Base-by-base conservation (phyloP, 2,329 filamentous ascomycete species). In the Trichoderma koningiopsis region DNA sequence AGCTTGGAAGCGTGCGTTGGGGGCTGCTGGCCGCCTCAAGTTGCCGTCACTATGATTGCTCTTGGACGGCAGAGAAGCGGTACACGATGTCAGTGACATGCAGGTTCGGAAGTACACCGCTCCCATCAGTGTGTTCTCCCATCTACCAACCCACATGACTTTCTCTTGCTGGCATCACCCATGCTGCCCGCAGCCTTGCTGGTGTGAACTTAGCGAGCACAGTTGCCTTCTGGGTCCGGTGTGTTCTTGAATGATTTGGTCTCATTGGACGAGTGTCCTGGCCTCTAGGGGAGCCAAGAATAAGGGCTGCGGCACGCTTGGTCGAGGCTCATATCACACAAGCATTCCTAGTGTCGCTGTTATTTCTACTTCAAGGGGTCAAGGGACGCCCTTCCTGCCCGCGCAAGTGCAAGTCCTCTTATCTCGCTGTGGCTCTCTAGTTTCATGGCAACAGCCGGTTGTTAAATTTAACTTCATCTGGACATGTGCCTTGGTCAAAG, bases 331-430 rank as follows among this genome's bases (percentile, higher is more conserved):
- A 33, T 29, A 59, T 68, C 52, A 67, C 52, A 66, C 63, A 58
- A 62, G 59, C 58, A 68, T 68, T 70, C 69, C 49, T 68, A 52
- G 33, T 62, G 56, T 53, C 52, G 37, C 47, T 62, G 63, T 68
- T 59, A 29, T 55, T 66, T 27, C 13, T 57, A 29, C 55, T 53
- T 59, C 56, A 66, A 70, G 68, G 63, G 63, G 52, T 66, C 29
- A 60, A 47, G 63, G 35, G 62, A 37, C 47, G 19, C 63, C 68
- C 68, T 61, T 43, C n/a, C 52, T 49, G 59, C 27, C 33, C 5
- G 13, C 24, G 4, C 57, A 22, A 27, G 22, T 37, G 49, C 35
- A 43, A 27, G 61, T 13, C 40, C 43, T 19, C 13, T 29, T 27
- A 29, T 33, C 24, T 57, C 37, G 22, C 19, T 35, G 40, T 27